A percentile compares a stretch with the other conserved stretches of the same genome.
Evolutionary conservation across 2,329 filamentous ascomycete species (phyloP).

Genomic region (Lecanosticta acicola): DNA sequence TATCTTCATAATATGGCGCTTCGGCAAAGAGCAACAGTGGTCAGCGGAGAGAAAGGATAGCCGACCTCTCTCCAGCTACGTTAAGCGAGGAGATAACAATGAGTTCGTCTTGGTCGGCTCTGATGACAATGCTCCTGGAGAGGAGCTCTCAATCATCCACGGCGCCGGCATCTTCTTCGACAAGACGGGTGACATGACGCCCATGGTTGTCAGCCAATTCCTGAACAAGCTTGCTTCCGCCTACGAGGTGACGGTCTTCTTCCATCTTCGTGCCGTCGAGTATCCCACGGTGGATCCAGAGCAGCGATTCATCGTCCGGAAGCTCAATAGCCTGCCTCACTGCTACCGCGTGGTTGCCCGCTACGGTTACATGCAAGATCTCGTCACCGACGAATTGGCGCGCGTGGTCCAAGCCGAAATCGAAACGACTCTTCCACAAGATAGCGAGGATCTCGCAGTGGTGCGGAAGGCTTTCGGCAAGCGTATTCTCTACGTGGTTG

Average conservation of each 20-base stretch:
- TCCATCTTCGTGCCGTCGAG: constrained; percentile 63
- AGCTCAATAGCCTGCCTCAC: constrained; percentile 47
- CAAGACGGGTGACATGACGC: constrained; percentile 62
- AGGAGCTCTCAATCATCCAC: constrained; percentile 37
- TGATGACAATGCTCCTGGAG: constrained; percentile 26
- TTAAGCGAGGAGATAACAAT: constrained; percentile 32
- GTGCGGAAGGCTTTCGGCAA: constrained; percentile 42
- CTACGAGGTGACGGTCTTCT: constrained; percentile 66
- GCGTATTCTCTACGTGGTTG: constrained; percentile 50
- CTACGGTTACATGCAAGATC: constrained; percentile 67
- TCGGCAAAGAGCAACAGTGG: constrained; percentile 75
- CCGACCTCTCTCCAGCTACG: constrained; percentile 46
- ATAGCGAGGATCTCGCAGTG: constrained; percentile 11
- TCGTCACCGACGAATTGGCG: constrained; percentile 60
- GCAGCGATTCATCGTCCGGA: constrained; percentile 45
- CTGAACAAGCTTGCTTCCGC: constrained; percentile 62
- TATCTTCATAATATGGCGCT: constrained; percentile 70
- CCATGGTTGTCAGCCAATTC: constrained; percentile 66
- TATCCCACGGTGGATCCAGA: constrained; percentile 49
- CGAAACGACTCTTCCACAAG: constrained; percentile 23
- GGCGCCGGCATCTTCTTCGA: constrained; percentile 73
- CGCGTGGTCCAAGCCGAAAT: constrained; percentile 57
- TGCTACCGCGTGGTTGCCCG: constrained; percentile 65
- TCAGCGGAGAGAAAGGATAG: constrained; percentile 59
- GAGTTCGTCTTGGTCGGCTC: constrained; percentile 15